phyloP scores from a whole-genome alignment of 495 filamentous ascomycete genomes.

The Staphylotrichum longicolle region DNA sequence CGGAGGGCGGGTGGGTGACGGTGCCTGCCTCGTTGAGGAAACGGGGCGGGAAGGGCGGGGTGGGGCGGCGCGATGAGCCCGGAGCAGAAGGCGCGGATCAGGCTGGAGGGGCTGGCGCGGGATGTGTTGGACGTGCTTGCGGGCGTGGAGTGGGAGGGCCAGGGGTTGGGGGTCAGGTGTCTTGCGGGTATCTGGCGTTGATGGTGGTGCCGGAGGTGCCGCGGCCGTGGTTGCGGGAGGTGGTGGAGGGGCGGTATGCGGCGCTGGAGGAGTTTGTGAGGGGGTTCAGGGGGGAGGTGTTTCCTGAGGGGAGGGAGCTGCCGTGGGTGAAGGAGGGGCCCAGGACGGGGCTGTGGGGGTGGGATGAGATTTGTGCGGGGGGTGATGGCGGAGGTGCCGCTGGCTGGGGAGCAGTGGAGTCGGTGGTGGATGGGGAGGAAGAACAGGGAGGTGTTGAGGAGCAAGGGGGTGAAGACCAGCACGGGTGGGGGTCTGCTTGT shows the following conservation, averaged over 20 bases:
- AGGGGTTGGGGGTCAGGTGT: constrained; percentile 68
- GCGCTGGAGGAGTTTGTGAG: constrained; percentile 55
- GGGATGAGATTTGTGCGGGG: constrained; percentile 34
- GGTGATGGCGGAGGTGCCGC: constrained; percentile 24
- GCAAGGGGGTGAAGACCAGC: neutral
- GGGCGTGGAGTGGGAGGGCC: constrained; percentile 51
- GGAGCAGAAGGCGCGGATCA: constrained; percentile 58
- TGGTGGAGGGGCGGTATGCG: constrained; percentile 56
- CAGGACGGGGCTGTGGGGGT: constrained; percentile 19
- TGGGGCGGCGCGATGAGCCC: constrained; percentile 39
- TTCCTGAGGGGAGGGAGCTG: constrained; percentile 29
- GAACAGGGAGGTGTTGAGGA: constrained; percentile 14
- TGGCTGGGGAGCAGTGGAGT: constrained; percentile 24
- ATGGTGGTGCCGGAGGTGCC: constrained; percentile 69
- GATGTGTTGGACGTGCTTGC: constrained; percentile 69
- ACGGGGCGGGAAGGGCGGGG: constrained; percentile 23
- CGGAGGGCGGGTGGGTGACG: constrained; percentile 32
- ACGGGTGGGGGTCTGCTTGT: constrained; percentile 11
- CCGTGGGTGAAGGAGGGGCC: constrained; percentile 17
- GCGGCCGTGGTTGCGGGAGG: constrained; percentile 65
- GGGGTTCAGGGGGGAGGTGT: constrained; percentile 43
- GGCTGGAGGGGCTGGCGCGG: constrained; percentile 63
- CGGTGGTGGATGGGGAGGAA: constrained; percentile 28
- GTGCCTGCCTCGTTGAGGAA: constrained; percentile 28
- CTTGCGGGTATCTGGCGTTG: constrained; percentile 70